These are phyloP conservation scores for Aurantiochytrium sp. DNA, from an alignment of 108 stramenopile species.

Conservation along the genomic window DNA sequence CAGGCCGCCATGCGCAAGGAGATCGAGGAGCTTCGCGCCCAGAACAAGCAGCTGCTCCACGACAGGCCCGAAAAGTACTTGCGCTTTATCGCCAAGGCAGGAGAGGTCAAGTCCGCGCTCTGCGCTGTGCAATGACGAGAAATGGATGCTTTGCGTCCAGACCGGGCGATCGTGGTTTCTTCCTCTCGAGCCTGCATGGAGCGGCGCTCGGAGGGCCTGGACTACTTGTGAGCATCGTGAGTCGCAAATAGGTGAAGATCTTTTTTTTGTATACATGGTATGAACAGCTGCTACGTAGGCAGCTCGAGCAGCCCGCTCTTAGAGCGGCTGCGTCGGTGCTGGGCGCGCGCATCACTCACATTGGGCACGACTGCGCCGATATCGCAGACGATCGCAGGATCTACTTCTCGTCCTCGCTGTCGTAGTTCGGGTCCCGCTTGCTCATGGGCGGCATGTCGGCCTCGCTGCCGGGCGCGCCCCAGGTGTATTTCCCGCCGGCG, in stretches of 20 bases:
- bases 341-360: too few relatives aligned
- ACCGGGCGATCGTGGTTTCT: background rate
- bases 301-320: too few relatives aligned
- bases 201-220: background rate
- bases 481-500: background rate
- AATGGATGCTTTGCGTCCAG: background rate
- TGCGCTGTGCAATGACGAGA: background rate
- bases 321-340: too few relatives aligned
- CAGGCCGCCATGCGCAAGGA: background rate
- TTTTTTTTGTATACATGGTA: too few relatives aligned
- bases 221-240: background rate
- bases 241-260: background rate
- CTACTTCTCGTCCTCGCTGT: background rate
- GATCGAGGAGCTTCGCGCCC: background rate
- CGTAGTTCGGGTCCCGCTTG: slow-evolving; percentile 24
- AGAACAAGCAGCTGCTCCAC: background rate
- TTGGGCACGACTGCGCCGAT: too few relatives aligned
- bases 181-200: background rate
- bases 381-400: too few relatives aligned
- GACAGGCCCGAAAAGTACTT: background rate
- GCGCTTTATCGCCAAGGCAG: background rate
- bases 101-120: background rate
- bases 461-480: slow-evolving; percentile 16
- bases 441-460: background rate
- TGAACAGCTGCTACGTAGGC: too few relatives aligned